A percentile compares a stretch with the other conserved stretches of the same genome.
These are phyloP conservation scores for Fraxinus sp. DNA, from an alignment of 305 asterid species.

Conservation along the genomic window DNA sequence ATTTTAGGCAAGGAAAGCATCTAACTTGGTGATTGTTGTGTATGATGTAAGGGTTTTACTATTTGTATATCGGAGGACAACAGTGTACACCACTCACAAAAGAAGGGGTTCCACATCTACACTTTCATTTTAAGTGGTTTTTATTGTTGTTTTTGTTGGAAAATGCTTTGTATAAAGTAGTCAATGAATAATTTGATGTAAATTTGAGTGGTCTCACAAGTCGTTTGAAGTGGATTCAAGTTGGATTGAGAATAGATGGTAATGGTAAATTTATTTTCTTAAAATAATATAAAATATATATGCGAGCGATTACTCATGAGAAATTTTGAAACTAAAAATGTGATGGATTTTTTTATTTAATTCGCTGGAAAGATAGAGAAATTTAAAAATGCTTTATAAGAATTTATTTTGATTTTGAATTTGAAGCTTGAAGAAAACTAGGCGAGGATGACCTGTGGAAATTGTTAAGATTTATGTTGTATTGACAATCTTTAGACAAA, in stretches of 20 bases:
- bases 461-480: no score
- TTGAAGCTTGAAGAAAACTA: background rate
- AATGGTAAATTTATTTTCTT: background rate
- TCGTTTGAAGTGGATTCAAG: background rate
- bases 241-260: background rate
- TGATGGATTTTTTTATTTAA: background rate
- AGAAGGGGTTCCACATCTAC: no score
- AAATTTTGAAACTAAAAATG: background rate
- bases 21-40: background rate
- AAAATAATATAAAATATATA: background rate
- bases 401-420: no score
- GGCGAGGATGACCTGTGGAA: background rate
- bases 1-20: background rate
- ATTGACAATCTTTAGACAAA: no score
- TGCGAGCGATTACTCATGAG: background rate
- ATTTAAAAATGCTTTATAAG: background rate
- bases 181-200: background rate
- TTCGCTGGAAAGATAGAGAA: background rate
- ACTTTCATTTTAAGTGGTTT: background rate
- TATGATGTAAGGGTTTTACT: background rate
- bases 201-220: background rate
- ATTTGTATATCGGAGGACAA: no score
- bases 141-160: background rate
- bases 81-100: no score
- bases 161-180: background rate